Conservation (phyloP, 1,139 yeast genomes). For the Hyphopichia khmerensis region DNA sequence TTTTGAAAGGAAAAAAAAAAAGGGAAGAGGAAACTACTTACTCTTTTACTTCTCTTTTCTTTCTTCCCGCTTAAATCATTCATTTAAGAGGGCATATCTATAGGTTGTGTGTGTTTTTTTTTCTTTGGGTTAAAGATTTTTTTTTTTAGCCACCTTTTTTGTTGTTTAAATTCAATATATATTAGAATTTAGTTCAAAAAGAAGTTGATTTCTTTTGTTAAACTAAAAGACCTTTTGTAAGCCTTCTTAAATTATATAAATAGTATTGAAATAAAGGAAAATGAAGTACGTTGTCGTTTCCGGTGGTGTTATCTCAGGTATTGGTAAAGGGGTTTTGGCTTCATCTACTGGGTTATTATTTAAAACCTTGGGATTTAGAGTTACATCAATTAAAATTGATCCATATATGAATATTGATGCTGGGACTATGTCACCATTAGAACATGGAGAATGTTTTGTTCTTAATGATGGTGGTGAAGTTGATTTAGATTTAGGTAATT, state of each 20-base stretch:
- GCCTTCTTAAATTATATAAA: neutral
- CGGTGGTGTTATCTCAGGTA: constrained; percentile 98
- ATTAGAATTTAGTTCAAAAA: neutral
- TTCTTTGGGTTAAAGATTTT: too few species aligned
- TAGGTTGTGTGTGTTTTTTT: constrained; percentile 7
- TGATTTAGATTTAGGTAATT: constrained; percentile 95
- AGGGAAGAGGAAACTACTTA: neutral
- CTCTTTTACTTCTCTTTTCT: constrained; percentile 14
- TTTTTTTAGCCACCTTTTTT: neutral
- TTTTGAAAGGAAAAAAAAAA: neutral
- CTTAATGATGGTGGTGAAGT: constrained; percentile 99
- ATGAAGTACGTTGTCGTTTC: constrained; percentile 99
- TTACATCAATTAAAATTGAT: constrained; percentile 95
- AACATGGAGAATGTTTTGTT: constrained; percentile 98
- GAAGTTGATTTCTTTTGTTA: too few species aligned
- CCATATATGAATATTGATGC: constrained; percentile 99
- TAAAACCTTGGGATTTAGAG: constrained; percentile 91
- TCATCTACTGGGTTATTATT: constrained; percentile 94
- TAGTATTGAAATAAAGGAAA: too few species aligned
- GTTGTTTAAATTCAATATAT: neutral
- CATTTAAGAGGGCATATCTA: constrained; percentile 47
- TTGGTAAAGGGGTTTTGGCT: constrained; percentile 97
- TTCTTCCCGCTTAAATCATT: constrained; percentile 52
- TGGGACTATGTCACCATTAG: constrained; percentile 98
- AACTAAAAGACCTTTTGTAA: too few species aligned